These are phyloP conservation scores for Apostasia ramifera DNA, from an alignment of 106 monocot genomes.

Conservation along the genomic window DNA sequence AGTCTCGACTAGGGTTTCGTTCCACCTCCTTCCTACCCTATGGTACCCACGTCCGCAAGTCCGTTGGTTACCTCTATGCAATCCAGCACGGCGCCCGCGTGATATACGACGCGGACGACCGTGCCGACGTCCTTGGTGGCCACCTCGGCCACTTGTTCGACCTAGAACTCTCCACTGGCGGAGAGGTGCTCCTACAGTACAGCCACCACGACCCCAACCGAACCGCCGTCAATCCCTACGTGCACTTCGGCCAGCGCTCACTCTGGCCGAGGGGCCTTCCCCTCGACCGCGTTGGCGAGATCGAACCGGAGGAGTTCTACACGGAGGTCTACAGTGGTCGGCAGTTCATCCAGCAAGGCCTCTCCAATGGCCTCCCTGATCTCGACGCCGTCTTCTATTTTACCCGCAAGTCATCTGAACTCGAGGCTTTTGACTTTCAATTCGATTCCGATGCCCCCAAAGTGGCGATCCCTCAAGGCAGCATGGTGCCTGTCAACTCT, in stretches of 20 bases:
- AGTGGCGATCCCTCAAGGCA: conserved; percentile 79
- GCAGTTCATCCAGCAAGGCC: conserved; percentile 96
- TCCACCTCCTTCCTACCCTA: conserved; percentile 53
- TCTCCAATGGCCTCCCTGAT: conserved; percentile 88
- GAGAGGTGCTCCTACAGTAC: conserved; percentile 72
- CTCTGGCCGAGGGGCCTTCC: conserved; percentile 93
- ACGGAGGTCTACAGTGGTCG: conserved; percentile 72
- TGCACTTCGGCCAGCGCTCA: conserved; percentile 95
- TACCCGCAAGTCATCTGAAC: conserved; percentile 68
- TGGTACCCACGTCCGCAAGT: conserved; percentile 47
- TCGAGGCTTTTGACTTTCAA: conserved; percentile 60
- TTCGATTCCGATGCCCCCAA: conserved; percentile 77
- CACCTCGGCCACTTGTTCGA: conserved; percentile 63
- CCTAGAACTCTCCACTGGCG: conserved; percentile 35
- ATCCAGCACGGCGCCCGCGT: conserved; percentile 76
- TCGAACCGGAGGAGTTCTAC: conserved; percentile 81
- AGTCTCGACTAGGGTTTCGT: conserved; percentile 71
- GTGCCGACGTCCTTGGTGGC: conserved; percentile 55
- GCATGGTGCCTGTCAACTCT: conserved; percentile 77
- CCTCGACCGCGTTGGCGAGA: conserved; percentile 60
- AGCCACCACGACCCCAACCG: conserved; percentile 78
- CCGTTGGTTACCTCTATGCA: conserved; percentile 74
- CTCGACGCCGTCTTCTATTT: conserved; percentile 92
- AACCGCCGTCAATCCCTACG: conserved; percentile 81
- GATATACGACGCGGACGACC: conserved; percentile 87